Percentiles rank a stretch among this genome's conserved stretches.
These are phyloP conservation scores for Aureobasidium sp. DNA, from an alignment of 2,329 filamentous ascomycete genomes.

Conservation along the genomic window DNA sequence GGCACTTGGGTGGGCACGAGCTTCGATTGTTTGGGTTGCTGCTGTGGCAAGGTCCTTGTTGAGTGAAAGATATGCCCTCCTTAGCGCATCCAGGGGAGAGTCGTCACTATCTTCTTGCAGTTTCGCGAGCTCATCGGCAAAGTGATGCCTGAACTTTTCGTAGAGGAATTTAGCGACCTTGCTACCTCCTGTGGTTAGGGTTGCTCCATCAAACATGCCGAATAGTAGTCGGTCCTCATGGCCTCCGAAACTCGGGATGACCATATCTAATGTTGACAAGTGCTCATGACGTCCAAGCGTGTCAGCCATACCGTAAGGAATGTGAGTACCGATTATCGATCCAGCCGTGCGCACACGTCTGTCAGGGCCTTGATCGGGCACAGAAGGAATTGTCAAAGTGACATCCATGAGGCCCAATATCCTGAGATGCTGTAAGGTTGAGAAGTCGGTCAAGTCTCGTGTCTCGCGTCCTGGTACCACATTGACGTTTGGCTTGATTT, in stretches of 20 bases:
- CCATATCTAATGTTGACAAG: conserved; percentile 88
- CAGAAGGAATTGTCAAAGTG: conserved; percentile 83
- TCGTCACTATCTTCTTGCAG: conserved; percentile 52
- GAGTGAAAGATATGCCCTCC: conserved; percentile 75
- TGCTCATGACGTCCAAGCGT: conserved; percentile 89
- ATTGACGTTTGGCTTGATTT: conserved; percentile 65
- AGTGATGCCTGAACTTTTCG: conserved; percentile 85
- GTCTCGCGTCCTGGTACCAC: conserved; percentile 47
- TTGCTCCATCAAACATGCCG: conserved; percentile 89
- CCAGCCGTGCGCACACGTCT: conserved; percentile 92
- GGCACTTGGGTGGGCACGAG: conserved; percentile 47
- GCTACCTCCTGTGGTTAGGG: conserved; percentile 76
- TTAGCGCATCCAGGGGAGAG: conserved; percentile 70
- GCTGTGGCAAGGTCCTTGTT: conserved; percentile 92
- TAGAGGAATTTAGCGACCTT: conserved; percentile 95
- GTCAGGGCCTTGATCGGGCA: conserved; percentile 92
- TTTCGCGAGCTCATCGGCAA: conserved; percentile 70
- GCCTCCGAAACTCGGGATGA: conserved; percentile 84
- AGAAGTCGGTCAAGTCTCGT: conserved; percentile 82
- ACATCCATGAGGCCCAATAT: conserved; percentile 97
- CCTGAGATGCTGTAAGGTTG: conserved; percentile 69
- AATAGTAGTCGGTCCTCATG: conserved; percentile 83
- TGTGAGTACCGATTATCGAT: conserved; percentile 68
- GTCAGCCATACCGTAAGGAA: conserved; percentile 97
- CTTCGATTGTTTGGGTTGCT: conserved; percentile 71